phyloP scores from a whole-genome alignment of 2,329 filamentous ascomycete species.

The Dissoconium aciculare region DNA sequence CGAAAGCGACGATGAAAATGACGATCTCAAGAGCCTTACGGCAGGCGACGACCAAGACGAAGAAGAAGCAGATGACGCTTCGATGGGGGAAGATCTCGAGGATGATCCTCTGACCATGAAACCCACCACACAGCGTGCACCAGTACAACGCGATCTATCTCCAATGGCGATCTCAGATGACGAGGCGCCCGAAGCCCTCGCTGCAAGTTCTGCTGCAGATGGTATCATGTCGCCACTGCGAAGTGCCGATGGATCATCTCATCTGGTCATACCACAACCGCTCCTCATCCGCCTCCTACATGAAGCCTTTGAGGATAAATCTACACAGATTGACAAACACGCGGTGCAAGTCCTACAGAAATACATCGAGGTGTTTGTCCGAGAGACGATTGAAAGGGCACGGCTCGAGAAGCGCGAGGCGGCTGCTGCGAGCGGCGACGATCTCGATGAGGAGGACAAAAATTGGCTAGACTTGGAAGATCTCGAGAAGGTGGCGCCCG shows the following conservation, averaged over 20 bases:
- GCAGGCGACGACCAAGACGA: conserved; percentile 3
- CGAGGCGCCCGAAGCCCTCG: not conserved
- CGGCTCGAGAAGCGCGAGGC: conserved; percentile 48
- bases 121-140: not conserved
- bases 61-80: conserved; percentile 4
- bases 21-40: conserved; percentile 4
- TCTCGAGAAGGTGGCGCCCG: conserved; percentile 72
- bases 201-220: not conserved
- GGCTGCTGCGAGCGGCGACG: conserved; percentile 20
- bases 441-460: conserved; percentile 10
- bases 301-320: conserved; percentile 57
- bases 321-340: conserved; percentile 59
- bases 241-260: no score
- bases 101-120: conserved; percentile 13
- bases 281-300: conserved; percentile 65
- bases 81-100: conserved; percentile 14
- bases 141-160: conserved; percentile 6
- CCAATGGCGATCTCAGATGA: conserved; percentile 7
- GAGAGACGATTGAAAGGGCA: conserved; percentile 72
- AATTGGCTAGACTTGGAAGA: conserved; percentile 59
- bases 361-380: conserved; percentile 83
- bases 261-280: conserved; percentile 62
- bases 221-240: conserved; percentile 22
- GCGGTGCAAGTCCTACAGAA: conserved; percentile 63
- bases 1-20: conserved; percentile 11